Evolutionary conservation across 257 asterid species (phyloP).

Genomic region (Nicotiana tomentosiformis): DNA sequence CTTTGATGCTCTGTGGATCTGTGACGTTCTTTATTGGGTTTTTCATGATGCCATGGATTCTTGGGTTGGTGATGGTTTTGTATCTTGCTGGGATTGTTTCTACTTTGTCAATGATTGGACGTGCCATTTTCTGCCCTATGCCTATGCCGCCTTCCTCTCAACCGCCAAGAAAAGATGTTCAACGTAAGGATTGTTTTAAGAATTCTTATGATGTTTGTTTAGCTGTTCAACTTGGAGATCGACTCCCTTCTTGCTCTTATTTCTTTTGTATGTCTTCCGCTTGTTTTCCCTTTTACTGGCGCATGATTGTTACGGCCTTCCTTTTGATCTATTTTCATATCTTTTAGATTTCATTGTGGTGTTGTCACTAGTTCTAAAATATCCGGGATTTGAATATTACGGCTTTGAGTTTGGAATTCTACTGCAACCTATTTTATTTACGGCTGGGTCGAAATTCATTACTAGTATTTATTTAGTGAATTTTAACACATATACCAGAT

Average conservation of each 20-base stretch:
- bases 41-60: constrained; percentile 93
- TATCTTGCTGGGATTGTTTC: constrained; percentile 80
- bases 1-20: constrained; percentile 84
- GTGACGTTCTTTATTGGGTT: constrained; percentile 86
- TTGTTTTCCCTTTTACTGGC: neutral
- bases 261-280: neutral
- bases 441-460: too few relatives aligned
- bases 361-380: neutral
- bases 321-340: neutral
- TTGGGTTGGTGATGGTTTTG: constrained; percentile 62
- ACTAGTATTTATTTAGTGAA: too few relatives aligned
- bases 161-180: constrained; percentile 43
- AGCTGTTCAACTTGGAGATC: neutral
- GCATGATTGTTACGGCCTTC: neutral
- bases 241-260: neutral
- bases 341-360: neutral
- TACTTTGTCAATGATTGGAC: constrained; percentile 72
- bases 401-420: too few relatives aligned
- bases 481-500: too few relatives aligned
- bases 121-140: constrained; percentile 43
- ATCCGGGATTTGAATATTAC: neutral
- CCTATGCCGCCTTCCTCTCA: constrained; percentile 25
- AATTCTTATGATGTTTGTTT: neutral
- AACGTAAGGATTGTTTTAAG: constrained; percentile 37
- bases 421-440: too few relatives aligned